Evolutionary conservation across 108 stramenopile genomes (phyloP), one percentile per base, ranked within the genome.

Genomic region (Pinguiococcus pyrenoidosus): DNA sequence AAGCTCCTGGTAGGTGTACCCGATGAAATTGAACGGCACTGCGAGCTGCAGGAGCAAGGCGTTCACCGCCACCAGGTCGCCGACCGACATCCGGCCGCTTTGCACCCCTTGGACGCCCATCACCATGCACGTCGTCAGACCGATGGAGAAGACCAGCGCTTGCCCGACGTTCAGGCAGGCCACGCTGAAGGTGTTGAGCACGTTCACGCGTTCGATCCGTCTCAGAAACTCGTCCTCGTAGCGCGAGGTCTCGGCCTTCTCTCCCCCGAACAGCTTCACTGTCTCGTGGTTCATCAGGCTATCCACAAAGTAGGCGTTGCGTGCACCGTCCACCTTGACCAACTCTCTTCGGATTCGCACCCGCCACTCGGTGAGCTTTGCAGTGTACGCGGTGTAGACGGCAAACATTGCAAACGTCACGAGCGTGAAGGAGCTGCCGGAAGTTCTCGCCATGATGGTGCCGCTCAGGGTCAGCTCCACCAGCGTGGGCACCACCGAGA

Each of bases 61-160:
- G 39, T 52, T 52, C 23, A 42, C 26, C 22, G 51, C 51, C 26
- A 52, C 25, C 16, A 52, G 12, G 39, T 52, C 51, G 26, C 51
- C 51, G 28, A 52, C 3, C 7, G 26, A 28, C 35, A 41, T 37
- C 12, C 10, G 13, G 3, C 25, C 51, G 1, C 1, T 1, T 12
- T 2, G 3, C 12, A 42, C 3, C 1, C 39, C 1, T 12, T 20
- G 16, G 3, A 52, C 14, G 12, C 21, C 36, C 14, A 52, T 12
- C 7, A n/a, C 8, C 24, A 52, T 25, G 14, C 14, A 3, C 8
- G 1, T 2, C 13, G 2, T 14, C 2, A 52, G 25, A 1, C 51
- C 51, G 1, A 26, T 0, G 39, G 38, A 4, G 39, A 52, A 52
- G 10, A 52, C 20, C 4, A 3, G 3, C 13, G 40, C 38, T 22